Evolutionary conservation across 2,329 filamentous ascomycete species (phyloP), one percentile per base, ranked within the genome.

Genomic region (Phaeosphaeriaceae sp.): DNA sequence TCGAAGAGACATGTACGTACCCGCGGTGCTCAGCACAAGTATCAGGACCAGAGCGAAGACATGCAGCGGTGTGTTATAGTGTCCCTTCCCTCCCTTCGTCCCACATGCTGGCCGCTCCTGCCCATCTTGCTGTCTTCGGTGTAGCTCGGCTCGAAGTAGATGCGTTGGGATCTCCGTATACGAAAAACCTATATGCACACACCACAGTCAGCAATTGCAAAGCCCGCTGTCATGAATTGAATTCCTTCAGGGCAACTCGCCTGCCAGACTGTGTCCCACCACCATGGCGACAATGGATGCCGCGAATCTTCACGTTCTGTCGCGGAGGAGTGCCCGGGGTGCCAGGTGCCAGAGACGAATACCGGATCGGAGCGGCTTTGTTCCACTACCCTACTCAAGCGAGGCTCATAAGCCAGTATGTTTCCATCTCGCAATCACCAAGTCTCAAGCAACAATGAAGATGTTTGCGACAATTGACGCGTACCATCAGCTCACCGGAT

Each of bases 1-100:
- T 36, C 31, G 31, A 5, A 36, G n/a, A 36, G 3, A 36, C 31
- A 11, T 13, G 31, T 36, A 69, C 77, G 45, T 66, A 82, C 84
- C 82, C 58, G 82, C 73, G 50, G 83, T 85, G 61, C 84, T 86
- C 67, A 87, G 74, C 10, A 76, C 70, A 53, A 88, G 78, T 58
- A 88, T 86, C 50, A 87, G 76, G 53, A 86, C 72, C 60, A 88
- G 75, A n/a, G 86, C 86, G 65, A 82, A 79, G 54, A 88, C 83
- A 72, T 88, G 86, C 41, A 84, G 73, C 3, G 81, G 76, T 21
- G 84, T 83, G 69, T 87, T 86, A 70, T 88, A 88, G 58, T 73
- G 68, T 20, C 80, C 82, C 53, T 75, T 78, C 15, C 60, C 69
- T 22, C 75, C 73, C 45, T 79, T 80, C n/a, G 82, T 84, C 24